Base-by-base conservation (phyloP, 2,329 filamentous ascomycete species). In the Ambrosiella cleistominuta region DNA sequence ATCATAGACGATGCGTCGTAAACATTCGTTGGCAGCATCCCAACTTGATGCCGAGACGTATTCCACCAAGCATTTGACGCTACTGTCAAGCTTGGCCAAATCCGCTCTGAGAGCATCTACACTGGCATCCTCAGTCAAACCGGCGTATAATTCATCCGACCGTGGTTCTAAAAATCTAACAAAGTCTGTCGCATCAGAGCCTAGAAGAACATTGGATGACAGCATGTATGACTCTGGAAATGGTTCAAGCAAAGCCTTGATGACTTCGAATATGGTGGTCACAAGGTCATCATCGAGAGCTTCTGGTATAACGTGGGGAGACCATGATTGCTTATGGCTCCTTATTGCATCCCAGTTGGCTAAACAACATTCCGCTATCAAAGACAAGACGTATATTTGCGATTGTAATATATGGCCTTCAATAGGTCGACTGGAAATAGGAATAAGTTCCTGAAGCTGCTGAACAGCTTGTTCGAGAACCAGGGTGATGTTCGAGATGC, bases 21-120 rank as follows among this genome's bases (percentile, higher is more conserved):
- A 68, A 63, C 80, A 80, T 53, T 81, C 78, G 58, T 83, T 79
- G 2, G 79, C 74, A 44, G 73, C 68, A 37, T 72, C 63, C 82
- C 82, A 86, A 64, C 76, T 84, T 1, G 80, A 80, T 7, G 79
- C 82, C 12, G 80, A 83, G 60, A 82, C 68, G 63, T 80, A 86
- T 65, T 85, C 81, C 39, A 83, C 71, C 13, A 85, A 72, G 4
- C 68, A 70, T 66, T 78, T 77, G 64, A 80, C 72, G 62, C 77
- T 72, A 7, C 69, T 68, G 64, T 84, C 81, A 56, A 83, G 70
- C 55, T 76, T 72, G 7, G 40, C 36, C n/a, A 61, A 50, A 19
- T 61, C 59, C 19, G 52, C 45, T 47, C 59, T 15, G 27, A 61
- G 47, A 38, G 52, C 52, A 7, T 58, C 56, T n/a, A 58, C 54